phyloP scores from a whole-genome alignment of 495 filamentous ascomycete species.

The Acidomyces sp. region DNA sequence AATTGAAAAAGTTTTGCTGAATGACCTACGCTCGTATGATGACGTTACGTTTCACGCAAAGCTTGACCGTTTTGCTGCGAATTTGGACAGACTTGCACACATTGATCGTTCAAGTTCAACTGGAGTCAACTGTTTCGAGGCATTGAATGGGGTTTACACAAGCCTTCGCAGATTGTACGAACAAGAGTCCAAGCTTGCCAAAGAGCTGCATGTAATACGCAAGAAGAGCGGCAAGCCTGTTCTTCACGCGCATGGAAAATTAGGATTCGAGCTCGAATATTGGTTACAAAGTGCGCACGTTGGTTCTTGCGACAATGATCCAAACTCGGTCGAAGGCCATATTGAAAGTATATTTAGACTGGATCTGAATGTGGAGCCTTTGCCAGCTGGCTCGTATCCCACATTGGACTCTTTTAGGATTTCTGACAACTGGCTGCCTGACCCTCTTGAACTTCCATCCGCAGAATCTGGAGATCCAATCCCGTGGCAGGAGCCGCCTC shows the following conservation, averaged over 20 bases:
- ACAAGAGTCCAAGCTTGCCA: conserved; percentile 47
- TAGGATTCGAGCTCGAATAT: conserved; percentile 75
- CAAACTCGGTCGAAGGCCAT: conserved; percentile 9
- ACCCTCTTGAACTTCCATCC: conserved; percentile 33
- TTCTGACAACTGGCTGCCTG: conserved; percentile 53
- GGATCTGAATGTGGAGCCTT: conserved; percentile 49
- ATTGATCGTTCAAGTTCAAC: conserved; percentile 69
- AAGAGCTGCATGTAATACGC: conserved; percentile 43
- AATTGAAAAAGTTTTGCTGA: conserved; percentile 40
- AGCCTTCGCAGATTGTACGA: conserved; percentile 51
- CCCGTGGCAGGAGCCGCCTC: conserved; percentile 52
- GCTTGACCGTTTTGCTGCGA: conserved; percentile 59
- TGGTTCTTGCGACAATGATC: conserved; percentile 4
- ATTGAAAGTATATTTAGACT: conserved; percentile 43
- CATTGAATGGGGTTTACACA: conserved; percentile 63
- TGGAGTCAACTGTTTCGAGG: conserved; percentile 76
- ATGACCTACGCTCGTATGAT: conserved; percentile 37
- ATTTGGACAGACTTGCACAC: conserved; percentile 63
- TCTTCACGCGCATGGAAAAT: conserved; percentile 57
- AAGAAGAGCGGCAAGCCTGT: conserved; percentile 60
- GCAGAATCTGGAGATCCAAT: conserved; percentile 32
- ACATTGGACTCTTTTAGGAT: conserved; percentile 52
- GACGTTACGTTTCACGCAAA: conserved; percentile 38
- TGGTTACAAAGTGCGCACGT: conserved; percentile 39
- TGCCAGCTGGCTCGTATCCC: conserved; percentile 38